Conservation (phyloP, 352 stramenopile species). For the Phytopythium chamaehyphon region DNA sequence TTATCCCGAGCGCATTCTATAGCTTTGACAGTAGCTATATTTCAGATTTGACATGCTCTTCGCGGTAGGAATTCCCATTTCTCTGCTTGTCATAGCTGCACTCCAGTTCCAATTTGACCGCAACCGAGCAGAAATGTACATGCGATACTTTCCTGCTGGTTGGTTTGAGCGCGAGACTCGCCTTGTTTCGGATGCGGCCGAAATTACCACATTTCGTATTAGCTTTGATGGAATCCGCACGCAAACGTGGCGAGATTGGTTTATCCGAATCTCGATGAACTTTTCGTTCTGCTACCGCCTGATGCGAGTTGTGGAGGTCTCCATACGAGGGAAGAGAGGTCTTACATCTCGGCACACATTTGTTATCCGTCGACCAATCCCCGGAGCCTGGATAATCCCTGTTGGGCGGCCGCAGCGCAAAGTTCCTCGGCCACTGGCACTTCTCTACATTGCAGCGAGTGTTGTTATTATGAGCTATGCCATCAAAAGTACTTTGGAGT, state of each 20-base stretch:
- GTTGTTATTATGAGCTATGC: slow-evolving; percentile 12
- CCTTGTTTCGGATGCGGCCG: slow-evolving; percentile 14
- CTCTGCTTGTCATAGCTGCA: slow-evolving; percentile 12
- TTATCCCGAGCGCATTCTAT: background rate
- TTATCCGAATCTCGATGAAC: slow-evolving; percentile 24
- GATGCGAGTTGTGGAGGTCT: slow-evolving; percentile 16
- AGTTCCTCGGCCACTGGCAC: slow-evolving; percentile 8
- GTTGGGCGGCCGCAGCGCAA: background rate
- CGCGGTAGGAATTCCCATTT: slow-evolving; percentile 20
- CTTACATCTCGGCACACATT: background rate
- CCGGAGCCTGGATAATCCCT: background rate
- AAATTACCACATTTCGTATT: slow-evolving; percentile 21
- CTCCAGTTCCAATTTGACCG: slow-evolving; percentile 23
- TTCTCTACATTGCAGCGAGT: slow-evolving; percentile 10
- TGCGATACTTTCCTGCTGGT: slow-evolving; percentile 14
- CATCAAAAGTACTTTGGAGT: slow-evolving; percentile 13
- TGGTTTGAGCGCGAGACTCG: slow-evolving; percentile 25
- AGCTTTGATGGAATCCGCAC: slow-evolving; percentile 29
- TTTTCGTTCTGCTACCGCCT: slow-evolving; percentile 31
- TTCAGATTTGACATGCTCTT: slow-evolving; percentile 24
- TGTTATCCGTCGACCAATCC: background rate
- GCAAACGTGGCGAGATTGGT: slow-evolving; percentile 12
- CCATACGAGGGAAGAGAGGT: slow-evolving; percentile 5
- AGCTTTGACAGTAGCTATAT: background rate
- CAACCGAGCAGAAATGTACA: slow-evolving; percentile 11